Evolutionary conservation across 164 flowering plant genomes (phyloP), one percentile per base, ranked within the genome.

Genomic region (Chloranthus sessilifolius): DNA sequence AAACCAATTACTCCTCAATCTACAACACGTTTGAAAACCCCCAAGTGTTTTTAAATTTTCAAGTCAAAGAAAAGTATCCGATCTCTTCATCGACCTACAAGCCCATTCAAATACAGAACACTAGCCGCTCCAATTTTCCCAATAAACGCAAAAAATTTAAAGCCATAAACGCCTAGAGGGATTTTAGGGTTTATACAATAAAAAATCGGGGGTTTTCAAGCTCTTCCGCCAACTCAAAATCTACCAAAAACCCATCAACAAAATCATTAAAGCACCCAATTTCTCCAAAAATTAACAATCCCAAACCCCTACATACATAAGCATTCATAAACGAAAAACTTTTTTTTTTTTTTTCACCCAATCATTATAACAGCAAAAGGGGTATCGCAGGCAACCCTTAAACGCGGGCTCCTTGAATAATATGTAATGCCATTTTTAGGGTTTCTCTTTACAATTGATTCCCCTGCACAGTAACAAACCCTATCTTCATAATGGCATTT

Each of bases 391-490:
- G 35, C 34, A 35, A 30, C 25, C n/a, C 27, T 40, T 36, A 47
- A 25, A 22, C 21, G 29, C 48, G 55, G 56, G 9, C 25, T 61
- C 58, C 64, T 42, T n/a, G n/a, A n/a, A n/a, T n/a, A n/a, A n/a
- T n/a, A n/a, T n/a, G n/a, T n/a, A n/a, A n/a, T n/a, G n/a, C n/a
- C n/a, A n/a, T n/a, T n/a, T n/a, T n/a, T n/a, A n/a, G n/a, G n/a
- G n/a, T n/a, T n/a, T n/a, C n/a, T n/a, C n/a, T n/a, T n/a, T n/a
- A n/a, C n/a, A n/a, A n/a, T n/a, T n/a, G n/a, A n/a, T n/a, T n/a
- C n/a, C n/a, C n/a, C n/a, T n/a, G n/a, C n/a, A n/a, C n/a, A n/a
- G n/a, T n/a, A n/a, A n/a, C n/a, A n/a, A n/a, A n/a, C n/a, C n/a
- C n/a, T n/a, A n/a, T n/a, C n/a, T n/a, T n/a, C n/a, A n/a, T n/a